These are phyloP conservation scores for Picochlorum costavermella DNA, from an alignment of 139 green algal genomes.

Conservation along the genomic window DNA sequence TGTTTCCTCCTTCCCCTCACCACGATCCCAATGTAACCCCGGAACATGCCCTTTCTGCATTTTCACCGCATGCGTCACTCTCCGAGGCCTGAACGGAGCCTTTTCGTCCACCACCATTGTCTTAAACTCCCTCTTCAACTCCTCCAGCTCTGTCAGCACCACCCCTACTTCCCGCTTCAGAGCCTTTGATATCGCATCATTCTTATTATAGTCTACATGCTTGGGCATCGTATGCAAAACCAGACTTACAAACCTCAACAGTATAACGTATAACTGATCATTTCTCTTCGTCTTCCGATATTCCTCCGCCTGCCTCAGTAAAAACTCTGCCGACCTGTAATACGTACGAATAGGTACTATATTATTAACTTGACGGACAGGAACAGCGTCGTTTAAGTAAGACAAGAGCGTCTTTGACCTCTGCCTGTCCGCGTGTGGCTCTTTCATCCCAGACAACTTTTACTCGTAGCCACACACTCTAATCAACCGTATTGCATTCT, in stretches of 20 bases:
- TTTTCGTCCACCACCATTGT: slow-evolving; percentile 7
- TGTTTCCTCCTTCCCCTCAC: neutral
- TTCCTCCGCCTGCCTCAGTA: slow-evolving; percentile 46
- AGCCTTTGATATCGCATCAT: slow-evolving; percentile 23
- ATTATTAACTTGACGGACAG: slow-evolving; percentile 32
- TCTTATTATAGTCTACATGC: slow-evolving; percentile 43
- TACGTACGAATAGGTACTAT: slow-evolving; percentile 48
- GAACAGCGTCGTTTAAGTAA: slow-evolving; percentile 32
- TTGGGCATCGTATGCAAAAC: slow-evolving; percentile 66
- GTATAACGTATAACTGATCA: slow-evolving; percentile 72
- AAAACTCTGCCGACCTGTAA: slow-evolving; percentile 38
- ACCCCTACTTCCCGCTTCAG: slow-evolving; percentile 14
- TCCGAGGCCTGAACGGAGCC: slow-evolving; percentile 25
- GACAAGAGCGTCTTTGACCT: slow-evolving; percentile 19
- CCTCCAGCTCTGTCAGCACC: slow-evolving; percentile 46
- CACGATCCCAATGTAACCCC: slow-evolving; percentile 18
- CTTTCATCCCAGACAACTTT: too few relatives aligned
- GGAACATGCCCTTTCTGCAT: slow-evolving; percentile 48
- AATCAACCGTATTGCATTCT: too few relatives aligned
- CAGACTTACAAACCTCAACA: slow-evolving; percentile 64
- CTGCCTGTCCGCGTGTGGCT: neutral
- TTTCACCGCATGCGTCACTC: slow-evolving; percentile 32
- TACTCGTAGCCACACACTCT: too few relatives aligned
- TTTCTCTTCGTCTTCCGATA: slow-evolving; percentile 53
- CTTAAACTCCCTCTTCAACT: slow-evolving; percentile 40